phyloP scores from a whole-genome alignment of 306 rosid species.

The Fagus sylvatica region DNA sequence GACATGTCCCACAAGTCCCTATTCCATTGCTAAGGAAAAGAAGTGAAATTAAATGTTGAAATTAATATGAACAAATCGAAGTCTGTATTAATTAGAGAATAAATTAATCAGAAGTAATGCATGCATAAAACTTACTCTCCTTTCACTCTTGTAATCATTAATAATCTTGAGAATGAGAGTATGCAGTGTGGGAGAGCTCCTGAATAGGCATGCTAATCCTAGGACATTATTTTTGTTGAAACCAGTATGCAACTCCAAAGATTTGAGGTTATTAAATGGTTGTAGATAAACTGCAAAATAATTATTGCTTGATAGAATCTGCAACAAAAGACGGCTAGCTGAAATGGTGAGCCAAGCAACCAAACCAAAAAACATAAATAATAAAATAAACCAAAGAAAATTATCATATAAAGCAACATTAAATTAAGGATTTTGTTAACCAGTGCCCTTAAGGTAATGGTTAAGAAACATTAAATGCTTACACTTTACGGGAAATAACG shows the following conservation, averaged over 20 bases:
- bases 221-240: constrained; percentile 58
- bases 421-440: too few species aligned
- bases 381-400: neutral
- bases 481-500: too few species aligned
- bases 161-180: constrained; percentile 54
- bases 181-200: constrained; percentile 54
- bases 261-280: constrained; percentile 59
- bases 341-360: neutral
- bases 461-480: neutral
- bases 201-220: constrained; percentile 67
- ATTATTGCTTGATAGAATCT: constrained; percentile 63
- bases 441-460: neutral
- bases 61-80: neutral
- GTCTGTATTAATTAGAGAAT: neutral
- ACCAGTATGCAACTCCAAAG: constrained; percentile 58
- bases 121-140: constrained; percentile 49
- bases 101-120: neutral
- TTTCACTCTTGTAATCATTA: constrained; percentile 45
- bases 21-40: constrained; percentile 61
- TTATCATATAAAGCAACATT: neutral
- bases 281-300: constrained; percentile 46
- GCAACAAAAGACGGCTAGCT: constrained; percentile 25
- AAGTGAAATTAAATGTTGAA: constrained; percentile 11
- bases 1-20: constrained; percentile 65
- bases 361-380: neutral